Conservation (phyloP, 176 grass and related monocot species). For the Phoenix dactylifera region DNA sequence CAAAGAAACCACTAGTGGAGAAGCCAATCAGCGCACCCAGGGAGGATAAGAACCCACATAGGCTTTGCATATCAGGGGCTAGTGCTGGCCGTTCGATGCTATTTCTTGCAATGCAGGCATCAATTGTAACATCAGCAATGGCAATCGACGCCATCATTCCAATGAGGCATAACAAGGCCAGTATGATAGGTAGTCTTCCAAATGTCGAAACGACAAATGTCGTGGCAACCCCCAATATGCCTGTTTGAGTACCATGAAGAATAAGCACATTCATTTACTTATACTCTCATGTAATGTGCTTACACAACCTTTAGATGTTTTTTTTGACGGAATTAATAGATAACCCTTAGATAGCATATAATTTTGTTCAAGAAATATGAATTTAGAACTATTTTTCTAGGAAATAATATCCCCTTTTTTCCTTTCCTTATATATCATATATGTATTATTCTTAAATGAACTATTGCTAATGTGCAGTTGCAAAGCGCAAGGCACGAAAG, state of each 20-base stretch:
- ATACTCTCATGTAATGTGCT: too few relatives aligned
- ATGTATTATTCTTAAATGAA: too few relatives aligned
- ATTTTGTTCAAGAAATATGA: too few relatives aligned
- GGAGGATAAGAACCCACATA: conserved; percentile 64
- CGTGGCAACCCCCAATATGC: conserved; percentile 41
- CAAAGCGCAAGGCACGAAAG: too few relatives aligned
- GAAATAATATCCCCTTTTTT: too few relatives aligned
- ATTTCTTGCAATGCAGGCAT: conserved; percentile 87
- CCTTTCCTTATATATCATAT: too few relatives aligned
- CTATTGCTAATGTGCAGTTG: too few relatives aligned
- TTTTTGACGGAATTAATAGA: too few relatives aligned
- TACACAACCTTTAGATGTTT: too few relatives aligned
- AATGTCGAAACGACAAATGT: conserved; percentile 35
- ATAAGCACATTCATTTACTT: too few relatives aligned
- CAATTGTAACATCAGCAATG: conserved; percentile 80
- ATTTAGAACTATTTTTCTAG: too few relatives aligned
- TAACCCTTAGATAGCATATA: too few relatives aligned
- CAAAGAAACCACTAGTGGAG: conserved; percentile 68
- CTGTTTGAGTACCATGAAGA: conserved; percentile 12
- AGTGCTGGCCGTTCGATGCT: conserved; percentile 74
- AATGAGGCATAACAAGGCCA: conserved; percentile 59
- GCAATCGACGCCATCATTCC: conserved; percentile 60
- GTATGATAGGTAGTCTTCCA: conserved; percentile 31
- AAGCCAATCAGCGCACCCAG: conserved; percentile 68
- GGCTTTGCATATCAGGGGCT: conserved; percentile 85